A percentile compares a stretch with the other conserved stretches of the same genome.
Conservation (phyloP, 176 grass and related monocot genomes). For the Dendrocalamus sinicus region DNA sequence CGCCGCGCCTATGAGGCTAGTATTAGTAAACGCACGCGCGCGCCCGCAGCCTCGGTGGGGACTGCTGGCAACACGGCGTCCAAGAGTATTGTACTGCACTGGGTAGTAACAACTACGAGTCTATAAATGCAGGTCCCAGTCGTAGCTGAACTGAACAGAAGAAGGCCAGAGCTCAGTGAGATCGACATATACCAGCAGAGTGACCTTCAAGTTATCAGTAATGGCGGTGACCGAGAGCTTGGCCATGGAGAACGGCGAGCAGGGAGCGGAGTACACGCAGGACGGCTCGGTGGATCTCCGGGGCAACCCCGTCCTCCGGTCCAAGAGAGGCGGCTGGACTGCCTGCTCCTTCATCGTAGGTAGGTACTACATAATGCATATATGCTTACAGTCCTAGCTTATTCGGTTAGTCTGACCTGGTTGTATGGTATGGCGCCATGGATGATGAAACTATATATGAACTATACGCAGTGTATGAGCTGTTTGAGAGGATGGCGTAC, state of each 20-base stretch:
- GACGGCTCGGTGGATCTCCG: slow-evolving; percentile 58
- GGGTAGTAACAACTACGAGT: not conserved
- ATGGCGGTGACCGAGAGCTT: slow-evolving; percentile 25
- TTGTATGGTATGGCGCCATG: not conserved
- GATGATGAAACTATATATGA: not conserved
- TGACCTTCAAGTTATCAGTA: not conserved
- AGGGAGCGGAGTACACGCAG: slow-evolving; percentile 41
- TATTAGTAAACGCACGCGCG: not conserved
- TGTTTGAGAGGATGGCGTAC: slow-evolving; percentile 60
- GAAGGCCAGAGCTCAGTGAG: not conserved
- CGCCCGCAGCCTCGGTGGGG: not conserved
- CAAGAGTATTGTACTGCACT: not conserved
- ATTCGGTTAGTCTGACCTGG: no score
- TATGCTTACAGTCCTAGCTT: no score
- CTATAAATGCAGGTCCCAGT: slow-evolving; percentile 41
- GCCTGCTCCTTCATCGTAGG: slow-evolving; percentile 58
- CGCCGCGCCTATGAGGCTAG: no score
- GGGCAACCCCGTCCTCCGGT: slow-evolving; percentile 53
- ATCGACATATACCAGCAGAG: not conserved
- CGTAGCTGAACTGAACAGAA: not conserved
- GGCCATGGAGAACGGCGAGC: slow-evolving; percentile 22
- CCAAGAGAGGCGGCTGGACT: slow-evolving; percentile 55
- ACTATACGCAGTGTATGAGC: slow-evolving; percentile 44
- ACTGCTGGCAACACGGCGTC: not conserved
- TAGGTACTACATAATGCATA: not conserved